Percentiles rank a stretch among this genome's conserved stretches.
These are phyloP conservation scores for Cercospora sp. DNA, from an alignment of 2,329 filamentous ascomycete genomes.

Conservation along the genomic window DNA sequence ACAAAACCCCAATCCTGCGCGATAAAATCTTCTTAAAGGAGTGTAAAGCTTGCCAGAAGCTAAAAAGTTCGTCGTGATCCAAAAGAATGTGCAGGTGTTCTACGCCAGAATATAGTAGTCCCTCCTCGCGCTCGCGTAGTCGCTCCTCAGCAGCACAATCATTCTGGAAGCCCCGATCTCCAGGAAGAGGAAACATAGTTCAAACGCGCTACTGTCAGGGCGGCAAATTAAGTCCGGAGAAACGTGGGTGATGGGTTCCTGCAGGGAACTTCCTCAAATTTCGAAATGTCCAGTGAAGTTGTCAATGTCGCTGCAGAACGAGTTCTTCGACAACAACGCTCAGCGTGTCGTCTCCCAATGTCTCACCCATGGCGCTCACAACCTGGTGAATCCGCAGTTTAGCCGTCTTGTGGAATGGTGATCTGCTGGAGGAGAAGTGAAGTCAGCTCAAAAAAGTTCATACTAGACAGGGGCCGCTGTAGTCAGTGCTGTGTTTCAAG, in stretches of 20 bases:
- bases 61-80: neutral
- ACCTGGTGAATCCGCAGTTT: neutral
- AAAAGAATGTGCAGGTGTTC: slow-evolving; percentile 4
- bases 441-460: neutral
- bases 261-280: neutral
- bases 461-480: slow-evolving; percentile 1
- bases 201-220: neutral
- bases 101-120: neutral
- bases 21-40: neutral
- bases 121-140: neutral
- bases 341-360: neutral
- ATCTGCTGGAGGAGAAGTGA: slow-evolving; percentile 6
- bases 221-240: neutral
- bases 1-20: neutral
- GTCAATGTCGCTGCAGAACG: neutral
- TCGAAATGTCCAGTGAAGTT: neutral
- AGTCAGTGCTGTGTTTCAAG: neutral
- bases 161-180: neutral
- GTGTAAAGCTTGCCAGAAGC: slow-evolving; percentile 15
- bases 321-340: neutral
- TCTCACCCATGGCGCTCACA: slow-evolving; percentile 13
- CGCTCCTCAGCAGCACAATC: neutral
- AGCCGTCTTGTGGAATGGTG: neutral
- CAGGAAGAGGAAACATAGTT: neutral
- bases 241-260: neutral